Percentiles rank a stretch among this genome's conserved stretches.
These are phyloP conservation scores for Cymbidium sinense DNA, from an alignment of 106 monocot genomes.

Conservation along the genomic window DNA sequence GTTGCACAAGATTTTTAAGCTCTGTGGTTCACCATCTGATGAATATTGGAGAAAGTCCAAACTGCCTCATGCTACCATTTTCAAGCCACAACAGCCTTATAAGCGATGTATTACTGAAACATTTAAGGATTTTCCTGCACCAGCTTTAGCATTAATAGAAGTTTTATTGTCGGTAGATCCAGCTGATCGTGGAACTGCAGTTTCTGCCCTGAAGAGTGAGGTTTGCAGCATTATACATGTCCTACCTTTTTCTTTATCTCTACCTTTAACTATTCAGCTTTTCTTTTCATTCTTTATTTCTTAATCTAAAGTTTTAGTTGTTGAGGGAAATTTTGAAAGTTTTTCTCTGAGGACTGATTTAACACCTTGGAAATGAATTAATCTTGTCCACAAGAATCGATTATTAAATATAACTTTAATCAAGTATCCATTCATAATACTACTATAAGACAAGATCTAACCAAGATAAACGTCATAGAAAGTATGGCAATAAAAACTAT, in stretches of 20 bases:
- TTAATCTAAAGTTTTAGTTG: too few relatives aligned
- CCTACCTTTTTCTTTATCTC: not conserved
- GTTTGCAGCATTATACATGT: constrained; percentile 11
- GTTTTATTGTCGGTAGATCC: constrained; percentile 63
- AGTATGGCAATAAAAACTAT: too few relatives aligned
- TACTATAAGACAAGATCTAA: too few relatives aligned
- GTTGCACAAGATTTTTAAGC: constrained; percentile 75
- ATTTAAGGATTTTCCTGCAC: constrained; percentile 47
- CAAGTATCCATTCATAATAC: too few relatives aligned
- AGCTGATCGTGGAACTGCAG: constrained; percentile 54
- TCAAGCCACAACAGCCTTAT: constrained; percentile 74
- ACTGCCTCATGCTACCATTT: constrained; percentile 68
- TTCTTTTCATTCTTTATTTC: too few relatives aligned
- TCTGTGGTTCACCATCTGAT: constrained; percentile 74
- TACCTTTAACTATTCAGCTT: too few relatives aligned
- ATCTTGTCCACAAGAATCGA: too few relatives aligned
- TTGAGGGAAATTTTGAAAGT: too few relatives aligned
- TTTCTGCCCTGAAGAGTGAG: constrained; percentile 53
- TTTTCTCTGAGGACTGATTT: too few relatives aligned
- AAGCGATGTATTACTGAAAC: constrained; percentile 48
- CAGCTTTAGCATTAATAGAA: constrained; percentile 48
- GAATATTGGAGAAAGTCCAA: constrained; percentile 71
- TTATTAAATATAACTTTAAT: too few relatives aligned
- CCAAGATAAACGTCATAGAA: too few relatives aligned
- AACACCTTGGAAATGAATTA: too few relatives aligned